Base-by-base conservation (phyloP, 2,329 filamentous ascomycete genomes). In the Conoideocrella luteorostrata region DNA sequence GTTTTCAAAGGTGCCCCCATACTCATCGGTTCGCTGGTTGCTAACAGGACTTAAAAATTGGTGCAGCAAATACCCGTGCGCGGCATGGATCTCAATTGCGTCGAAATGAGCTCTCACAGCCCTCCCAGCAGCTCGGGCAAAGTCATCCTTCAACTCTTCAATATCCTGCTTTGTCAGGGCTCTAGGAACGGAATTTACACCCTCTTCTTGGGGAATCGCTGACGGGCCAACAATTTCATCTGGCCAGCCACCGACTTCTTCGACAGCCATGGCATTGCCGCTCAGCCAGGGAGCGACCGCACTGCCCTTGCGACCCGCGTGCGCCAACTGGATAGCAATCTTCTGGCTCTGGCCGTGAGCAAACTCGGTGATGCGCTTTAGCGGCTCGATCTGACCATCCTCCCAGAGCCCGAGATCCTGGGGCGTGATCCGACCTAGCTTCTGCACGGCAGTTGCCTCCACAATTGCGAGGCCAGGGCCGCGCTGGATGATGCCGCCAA, bases 391-490 rank as follows among this genome's bases (percentile, higher is more conserved):
- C 62, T 96, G 90, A 22, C 75, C 79, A 61, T 95, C 90, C 48
- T 84, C 74, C 90, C 89, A 96, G 6, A 96, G 67, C 1, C 90
- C 88, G 12, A 70, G 67, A 60, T 91, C 86, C 60, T 90, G 73
- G 1, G 88, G 88, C 0, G 86, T 85, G 68, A 95, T 95, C 41
- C 90, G 78, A 22, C 89, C 89, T 53, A 89, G 80, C 6, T 86
- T 66, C 9, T 78, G 71, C 0, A 95, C 85, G 22, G 81, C 72
- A 1, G 86, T 90, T 20, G 89, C 88, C 67, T 95, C 90, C 45
- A 90, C 71, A 47, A 89, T 77, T 35, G 83, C 69, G 13, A 95
- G 69, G 2, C 79, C 85, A 0, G 86, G 82, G 9, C 89, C 89
- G 44, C 84, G 77, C 53, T 78, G 74, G 21, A 84, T 69, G 47